These are phyloP conservation scores for Ceratobasidium sp. DNA, from an alignment of 1,284 basidiomycete species.

Conservation along the genomic window DNA sequence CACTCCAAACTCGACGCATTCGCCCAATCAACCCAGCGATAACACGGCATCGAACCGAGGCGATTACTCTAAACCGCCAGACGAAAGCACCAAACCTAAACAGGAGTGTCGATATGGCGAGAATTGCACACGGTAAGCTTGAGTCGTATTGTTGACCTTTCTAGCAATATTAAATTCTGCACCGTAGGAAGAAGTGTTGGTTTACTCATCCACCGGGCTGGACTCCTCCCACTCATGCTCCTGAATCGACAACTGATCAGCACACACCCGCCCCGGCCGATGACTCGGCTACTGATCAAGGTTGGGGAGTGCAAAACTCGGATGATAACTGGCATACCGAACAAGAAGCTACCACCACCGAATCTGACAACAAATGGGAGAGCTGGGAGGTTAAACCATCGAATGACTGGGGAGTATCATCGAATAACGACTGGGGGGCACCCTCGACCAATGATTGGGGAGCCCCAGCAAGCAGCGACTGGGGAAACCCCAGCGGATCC, in stretches of 20 bases:
- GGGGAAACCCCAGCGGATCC: not conserved
- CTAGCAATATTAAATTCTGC: no score
- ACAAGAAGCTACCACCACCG: not conserved
- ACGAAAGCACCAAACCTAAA: not conserved
- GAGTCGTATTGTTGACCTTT: no score
- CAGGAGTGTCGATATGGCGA: not conserved
- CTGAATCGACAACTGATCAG: not conserved
- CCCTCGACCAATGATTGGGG: not conserved
- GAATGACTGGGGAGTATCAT: conserved; percentile 26
- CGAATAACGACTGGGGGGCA: conserved; percentile 9
- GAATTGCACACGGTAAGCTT: conserved; percentile 19
- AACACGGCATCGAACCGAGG: not conserved
- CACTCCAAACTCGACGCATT: not conserved
- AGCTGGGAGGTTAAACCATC: not conserved
- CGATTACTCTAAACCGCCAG: not conserved
- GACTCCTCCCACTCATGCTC: not conserved
- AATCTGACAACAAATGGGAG: not conserved
- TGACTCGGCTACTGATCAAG: not conserved
- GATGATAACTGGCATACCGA: not conserved
- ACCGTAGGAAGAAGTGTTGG: conserved; percentile 4
- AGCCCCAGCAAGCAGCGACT: not conserved
- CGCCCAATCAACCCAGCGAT: not conserved
- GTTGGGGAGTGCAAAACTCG: not conserved
- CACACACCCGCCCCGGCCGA: not conserved
- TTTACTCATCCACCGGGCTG: conserved; percentile 24